Evolutionary conservation across 148 eudicot genomes (phyloP), one percentile per base, ranked within the genome.

Genomic region (Suaeda aralocaspica): DNA sequence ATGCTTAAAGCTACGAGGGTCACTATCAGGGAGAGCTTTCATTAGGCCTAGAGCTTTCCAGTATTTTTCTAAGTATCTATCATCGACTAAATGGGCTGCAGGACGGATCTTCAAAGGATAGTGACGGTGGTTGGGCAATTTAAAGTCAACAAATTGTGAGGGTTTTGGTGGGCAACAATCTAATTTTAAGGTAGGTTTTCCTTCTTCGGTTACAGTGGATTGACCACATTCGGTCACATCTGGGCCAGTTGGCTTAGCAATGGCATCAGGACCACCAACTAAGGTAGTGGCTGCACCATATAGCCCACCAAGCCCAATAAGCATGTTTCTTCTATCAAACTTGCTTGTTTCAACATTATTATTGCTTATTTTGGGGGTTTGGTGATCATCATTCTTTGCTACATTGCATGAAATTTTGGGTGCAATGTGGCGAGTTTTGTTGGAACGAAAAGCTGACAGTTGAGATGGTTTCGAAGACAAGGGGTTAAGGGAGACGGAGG

Each of bases 231-330:
- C n/a, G n/a, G n/a, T n/a, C n/a, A n/a, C n/a, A n/a, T n/a, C n/a
- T n/a, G n/a, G n/a, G n/a, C n/a, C n/a, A n/a, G n/a, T n/a, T n/a
- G n/a, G n/a, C n/a, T n/a, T n/a, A n/a, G n/a, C n/a, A n/a, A n/a
- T n/a, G n/a, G n/a, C n/a, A n/a, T n/a, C n/a, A n/a, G n/a, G n/a
- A n/a, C n/a, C n/a, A n/a, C n/a, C n/a, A n/a, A n/a, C n/a, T n/a
- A n/a, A n/a, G n/a, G n/a, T n/a, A n/a, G n/a, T n/a, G n/a, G n/a
- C n/a, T 1, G 86, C 88, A 5, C 80, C 86, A 57, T 84, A 88
- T 3, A 87, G 78, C 1, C 97, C 91, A 3, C 94, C 91, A 44
- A 88, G 77, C 68, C 93, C 94, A 44, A 91, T 44, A 0, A 91
- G 80, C 52, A 91, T 14, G 42, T 87, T 79, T 74, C 97, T 83